Conservation (phyloP, 2,329 filamentous ascomycete genomes). For the Knoxdaviesia capensis region DNA sequence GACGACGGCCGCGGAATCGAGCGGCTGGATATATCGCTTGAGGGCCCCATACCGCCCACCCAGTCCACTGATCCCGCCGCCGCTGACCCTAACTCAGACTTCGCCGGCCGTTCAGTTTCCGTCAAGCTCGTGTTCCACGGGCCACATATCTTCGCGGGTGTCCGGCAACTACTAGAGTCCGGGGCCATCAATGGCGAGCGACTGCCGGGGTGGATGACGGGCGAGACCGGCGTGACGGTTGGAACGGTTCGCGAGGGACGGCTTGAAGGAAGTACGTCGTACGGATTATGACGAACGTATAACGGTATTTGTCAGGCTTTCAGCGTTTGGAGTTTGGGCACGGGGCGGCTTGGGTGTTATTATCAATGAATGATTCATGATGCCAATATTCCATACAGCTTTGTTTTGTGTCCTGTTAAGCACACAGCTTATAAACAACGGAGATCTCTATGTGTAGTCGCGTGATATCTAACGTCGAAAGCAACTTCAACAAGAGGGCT, state of each 20-base stretch:
- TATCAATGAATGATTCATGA: no score
- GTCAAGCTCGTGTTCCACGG: constrained; percentile 53
- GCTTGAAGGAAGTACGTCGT: constrained; percentile 29
- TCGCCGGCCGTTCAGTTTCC: constrained; percentile 27
- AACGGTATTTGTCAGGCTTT: no score
- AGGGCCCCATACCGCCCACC: constrained; percentile 18
- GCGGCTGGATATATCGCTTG: constrained; percentile 35
- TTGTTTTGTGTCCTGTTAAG: no score
- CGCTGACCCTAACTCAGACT: constrained; percentile 1
- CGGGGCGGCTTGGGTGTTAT: no score
- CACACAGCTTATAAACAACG: no score
- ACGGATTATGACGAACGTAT: no score
- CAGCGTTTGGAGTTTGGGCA: no score
- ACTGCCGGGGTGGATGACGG: constrained; percentile 85
- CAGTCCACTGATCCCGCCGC: neutral
- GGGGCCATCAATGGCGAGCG: constrained; percentile 55
- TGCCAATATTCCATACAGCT: no score
- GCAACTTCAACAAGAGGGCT: no score
- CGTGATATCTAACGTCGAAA: no score
- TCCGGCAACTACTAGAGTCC: constrained; percentile 57
- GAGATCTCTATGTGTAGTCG: no score
- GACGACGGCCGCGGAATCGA: constrained; percentile 42
- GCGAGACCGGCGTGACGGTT: constrained; percentile 61
- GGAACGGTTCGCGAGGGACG: constrained; percentile 48
- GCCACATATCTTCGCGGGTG: constrained; percentile 59